Percentiles rank a stretch among this genome's conserved stretches.
These are phyloP conservation scores for Ceratocystis smalleyi DNA, from an alignment of 2,329 filamentous ascomycete genomes.

Conservation along the genomic window DNA sequence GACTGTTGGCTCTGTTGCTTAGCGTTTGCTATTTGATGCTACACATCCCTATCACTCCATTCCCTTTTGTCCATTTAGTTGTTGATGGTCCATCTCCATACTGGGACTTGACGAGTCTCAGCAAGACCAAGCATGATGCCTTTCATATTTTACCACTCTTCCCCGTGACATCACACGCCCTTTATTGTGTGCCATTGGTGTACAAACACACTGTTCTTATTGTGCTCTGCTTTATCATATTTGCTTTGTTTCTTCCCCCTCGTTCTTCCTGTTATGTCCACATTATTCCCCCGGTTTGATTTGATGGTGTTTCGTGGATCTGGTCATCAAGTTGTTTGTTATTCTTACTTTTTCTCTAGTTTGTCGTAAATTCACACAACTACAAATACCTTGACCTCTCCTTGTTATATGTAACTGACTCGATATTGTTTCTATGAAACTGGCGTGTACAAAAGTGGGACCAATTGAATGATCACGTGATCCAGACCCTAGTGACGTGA, in stretches of 20 bases:
- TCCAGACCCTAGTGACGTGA: not conserved
- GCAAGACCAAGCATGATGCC: not conserved
- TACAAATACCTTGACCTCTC: not conserved
- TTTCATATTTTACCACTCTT: not conserved
- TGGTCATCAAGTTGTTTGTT: not conserved
- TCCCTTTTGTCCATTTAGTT: not conserved
- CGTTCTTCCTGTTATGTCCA: not conserved
- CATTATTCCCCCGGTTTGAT: not conserved
- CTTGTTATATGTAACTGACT: not conserved
- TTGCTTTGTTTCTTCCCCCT: not conserved
- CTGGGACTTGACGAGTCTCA: not conserved
- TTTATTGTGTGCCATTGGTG: not conserved
- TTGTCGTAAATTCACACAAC: not conserved
- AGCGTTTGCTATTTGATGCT: not conserved
- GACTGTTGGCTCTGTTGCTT: not conserved
- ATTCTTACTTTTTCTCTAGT: not conserved
- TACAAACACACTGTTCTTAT: not conserved
- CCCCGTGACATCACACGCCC: not conserved
- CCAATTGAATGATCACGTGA: not conserved
- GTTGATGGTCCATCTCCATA: not conserved
- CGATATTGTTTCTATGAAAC: not conserved
- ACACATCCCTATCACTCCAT: not conserved
- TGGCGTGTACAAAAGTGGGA: not conserved
- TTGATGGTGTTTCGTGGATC: not conserved
- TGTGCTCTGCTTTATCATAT: not conserved